Evolutionary conservation across 2,329 filamentous ascomycete genomes (phyloP).

Genomic region (Botrytis hyacinthi): DNA sequence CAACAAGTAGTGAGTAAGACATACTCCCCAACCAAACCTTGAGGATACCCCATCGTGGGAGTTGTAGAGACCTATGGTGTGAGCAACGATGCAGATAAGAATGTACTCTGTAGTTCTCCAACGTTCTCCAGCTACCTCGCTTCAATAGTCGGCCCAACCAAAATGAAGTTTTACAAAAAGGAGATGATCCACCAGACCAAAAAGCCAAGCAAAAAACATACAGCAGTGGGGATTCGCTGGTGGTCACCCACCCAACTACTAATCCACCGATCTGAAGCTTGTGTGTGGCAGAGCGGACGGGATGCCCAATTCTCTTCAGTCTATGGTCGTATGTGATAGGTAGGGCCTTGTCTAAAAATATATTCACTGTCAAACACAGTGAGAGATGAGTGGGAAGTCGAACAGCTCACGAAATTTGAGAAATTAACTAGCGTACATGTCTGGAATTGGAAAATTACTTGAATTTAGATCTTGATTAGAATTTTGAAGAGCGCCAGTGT

Average conservation of each 20-base stretch:
- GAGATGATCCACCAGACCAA: background rate
- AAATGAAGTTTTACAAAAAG: background rate
- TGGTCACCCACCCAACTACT: conserved; percentile 9
- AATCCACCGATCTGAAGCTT: conserved; percentile 14
- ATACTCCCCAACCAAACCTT: background rate
- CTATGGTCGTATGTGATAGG: background rate
- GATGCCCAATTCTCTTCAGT: conserved; percentile 13
- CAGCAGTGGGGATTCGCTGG: conserved; percentile 7
- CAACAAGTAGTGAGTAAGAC: background rate
- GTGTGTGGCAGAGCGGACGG: conserved; percentile 15
- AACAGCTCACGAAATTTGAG: background rate
- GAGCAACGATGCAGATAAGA: background rate
- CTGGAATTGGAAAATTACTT: background rate
- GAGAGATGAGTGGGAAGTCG: background rate
- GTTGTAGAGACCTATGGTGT: background rate
- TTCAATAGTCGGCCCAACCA: background rate
- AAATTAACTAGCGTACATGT: background rate
- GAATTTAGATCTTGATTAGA: background rate
- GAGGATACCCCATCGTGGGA: background rate
- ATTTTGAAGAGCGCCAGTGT: background rate
- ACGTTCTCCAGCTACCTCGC: background rate
- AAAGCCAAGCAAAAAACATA: background rate
- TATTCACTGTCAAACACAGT: background rate
- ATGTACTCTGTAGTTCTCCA: background rate
- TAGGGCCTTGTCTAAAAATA: rapidly evolving